phyloP scores from a whole-genome alignment of 129 eudicot species.

The Escallonia rubra region DNA sequence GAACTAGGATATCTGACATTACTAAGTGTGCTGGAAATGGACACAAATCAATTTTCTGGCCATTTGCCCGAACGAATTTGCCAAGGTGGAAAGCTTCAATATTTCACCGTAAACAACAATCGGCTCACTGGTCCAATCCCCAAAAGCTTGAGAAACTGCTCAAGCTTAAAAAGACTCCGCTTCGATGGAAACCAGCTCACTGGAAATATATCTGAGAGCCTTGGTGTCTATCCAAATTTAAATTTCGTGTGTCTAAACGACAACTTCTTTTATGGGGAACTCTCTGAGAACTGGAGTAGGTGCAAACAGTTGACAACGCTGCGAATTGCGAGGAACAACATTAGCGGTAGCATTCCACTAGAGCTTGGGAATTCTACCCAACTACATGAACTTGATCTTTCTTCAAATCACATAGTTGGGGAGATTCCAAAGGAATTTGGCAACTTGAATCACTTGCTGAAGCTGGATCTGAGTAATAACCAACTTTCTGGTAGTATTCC shows the following conservation, averaged over 20 bases:
- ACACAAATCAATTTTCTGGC: conserved; percentile 14
- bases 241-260: conserved; percentile 18
- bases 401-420: conserved; percentile 28
- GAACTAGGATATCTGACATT: conserved; percentile 20
- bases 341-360: conserved; percentile 27
- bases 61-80: conserved; percentile 22
- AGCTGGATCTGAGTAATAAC: conserved; percentile 21
- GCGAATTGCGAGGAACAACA: conserved; percentile 26
- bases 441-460: conserved; percentile 6
- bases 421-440: conserved; percentile 31
- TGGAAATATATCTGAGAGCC: conserved; percentile 23
- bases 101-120: not conserved
- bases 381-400: conserved; percentile 21
- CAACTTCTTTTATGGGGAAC: conserved; percentile 30
- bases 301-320: conserved; percentile 23
- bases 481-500: conserved; percentile 27
- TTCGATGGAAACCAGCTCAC: conserved; percentile 30
- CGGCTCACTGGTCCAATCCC: conserved; percentile 34
- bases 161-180: conserved; percentile 10
- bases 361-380: conserved; percentile 17
- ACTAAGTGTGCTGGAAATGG: not conserved
- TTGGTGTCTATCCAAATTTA: conserved; percentile 38
- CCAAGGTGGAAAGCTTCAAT: conserved; percentile 9
- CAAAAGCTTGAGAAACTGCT: conserved; percentile 35
- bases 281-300: conserved; percentile 31